Base-by-base conservation (phyloP, 768 basidiomycete species). In the Podaxis sp. region DNA sequence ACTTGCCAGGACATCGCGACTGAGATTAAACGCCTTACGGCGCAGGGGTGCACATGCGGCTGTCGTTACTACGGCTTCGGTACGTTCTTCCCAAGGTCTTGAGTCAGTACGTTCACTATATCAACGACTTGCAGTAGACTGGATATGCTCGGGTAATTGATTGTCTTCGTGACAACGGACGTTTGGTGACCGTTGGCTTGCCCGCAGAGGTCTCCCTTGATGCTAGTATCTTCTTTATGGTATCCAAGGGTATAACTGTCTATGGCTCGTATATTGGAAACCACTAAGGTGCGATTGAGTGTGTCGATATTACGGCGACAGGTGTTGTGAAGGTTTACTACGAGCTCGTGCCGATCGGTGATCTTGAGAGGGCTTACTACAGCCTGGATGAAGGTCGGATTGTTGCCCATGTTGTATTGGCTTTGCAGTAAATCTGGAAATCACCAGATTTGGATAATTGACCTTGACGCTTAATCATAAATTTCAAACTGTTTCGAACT, bases 211-310 rank as follows among this genome's bases (percentile, higher is more conserved):
- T 86, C 1, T 81, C 73, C 8, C 73, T 91, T 6, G 77, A 77
- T 27, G 84, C 85, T 0, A 82, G 84, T 25, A 88, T 90, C 66
- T 91, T 90, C 79, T 90, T 82, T 76, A 89, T 85, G 1, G 88
- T 88, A 8, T 76, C 79, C 69, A 89, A 89, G 77, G 80, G 80
- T 74, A 82, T 87, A 63, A 82, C 72, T 59, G 85, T 87, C 63
- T 67, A 70, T 55, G 85, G 85, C 15, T 83, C 81, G 2, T 82
- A 80, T 57, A 77, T 81, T 15, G 86, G 91, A 0, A 93, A 93
- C 73, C 84, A 90, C 43, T 91, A 94, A 72, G 94, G 96, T 69
- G 86, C 93, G 2, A 72, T 82, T 8, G 94, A 96, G 73, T 90
- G 94, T 0, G 75, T 95, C 49, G 82, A 85, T 2, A 87, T 95